Evolutionary conservation across 1,139 yeast genomes (phyloP).

Genomic region (Geotrichum reessii): DNA sequence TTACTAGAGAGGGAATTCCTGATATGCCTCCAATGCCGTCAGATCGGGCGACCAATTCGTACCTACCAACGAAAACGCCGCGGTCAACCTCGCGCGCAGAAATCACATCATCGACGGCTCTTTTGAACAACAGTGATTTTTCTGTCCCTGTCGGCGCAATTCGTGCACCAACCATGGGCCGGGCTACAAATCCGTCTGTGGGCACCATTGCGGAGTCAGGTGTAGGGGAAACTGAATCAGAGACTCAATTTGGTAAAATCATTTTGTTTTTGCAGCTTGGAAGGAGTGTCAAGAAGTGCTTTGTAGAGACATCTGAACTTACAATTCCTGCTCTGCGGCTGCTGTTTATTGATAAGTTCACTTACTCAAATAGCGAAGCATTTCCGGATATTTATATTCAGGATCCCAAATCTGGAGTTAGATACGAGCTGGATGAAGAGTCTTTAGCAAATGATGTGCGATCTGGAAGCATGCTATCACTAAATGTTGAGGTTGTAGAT

Average conservation of each 20-base stretch:
- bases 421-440: constrained; percentile 77
- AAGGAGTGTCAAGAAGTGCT: constrained; percentile 57
- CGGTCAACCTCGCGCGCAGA: constrained; percentile 29
- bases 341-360: constrained; percentile 79
- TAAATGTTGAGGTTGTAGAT: constrained; percentile 42
- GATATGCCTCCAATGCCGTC: constrained; percentile 19
- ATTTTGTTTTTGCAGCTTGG: constrained; percentile 53
- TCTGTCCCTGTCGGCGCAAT: neutral
- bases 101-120: constrained; percentile 25
- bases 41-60: constrained; percentile 16
- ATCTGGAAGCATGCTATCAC: constrained; percentile 55
- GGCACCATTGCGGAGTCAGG: neutral
- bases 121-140: constrained; percentile 17
- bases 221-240: constrained; percentile 4
- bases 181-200: neutral
- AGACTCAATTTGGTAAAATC: constrained; percentile 19
- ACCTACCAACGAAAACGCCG: constrained; percentile 28
- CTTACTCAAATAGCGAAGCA: constrained; percentile 53
- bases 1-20: constrained; percentile 13
- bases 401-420: constrained; percentile 53
- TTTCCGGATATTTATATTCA: constrained; percentile 81
- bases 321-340: constrained; percentile 62
- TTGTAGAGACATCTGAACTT: constrained; percentile 44
- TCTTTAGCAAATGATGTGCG: constrained; percentile 49
- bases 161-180: neutral